These are phyloP conservation scores for Lasiodiplodia sp. DNA, from an alignment of 2,329 filamentous ascomycete genomes.

Conservation along the genomic window DNA sequence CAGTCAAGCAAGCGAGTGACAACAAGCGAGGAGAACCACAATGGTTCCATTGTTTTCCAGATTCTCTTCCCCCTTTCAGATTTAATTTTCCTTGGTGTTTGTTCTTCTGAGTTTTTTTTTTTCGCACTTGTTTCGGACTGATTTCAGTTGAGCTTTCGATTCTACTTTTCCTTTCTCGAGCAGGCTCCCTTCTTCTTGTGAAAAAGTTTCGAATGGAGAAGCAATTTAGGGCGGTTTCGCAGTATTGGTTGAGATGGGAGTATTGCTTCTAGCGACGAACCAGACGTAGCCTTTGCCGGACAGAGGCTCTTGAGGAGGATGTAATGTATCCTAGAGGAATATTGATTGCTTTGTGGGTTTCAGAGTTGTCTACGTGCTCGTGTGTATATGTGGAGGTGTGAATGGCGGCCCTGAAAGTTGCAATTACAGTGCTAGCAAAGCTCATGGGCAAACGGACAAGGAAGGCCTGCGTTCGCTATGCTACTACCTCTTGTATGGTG, in stretches of 20 bases:
- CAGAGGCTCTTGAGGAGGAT: constrained; percentile 3
- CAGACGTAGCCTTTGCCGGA: constrained; percentile 15
- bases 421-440: not conserved
- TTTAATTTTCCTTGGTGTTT: not conserved
- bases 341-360: constrained; percentile 17
- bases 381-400: not conserved
- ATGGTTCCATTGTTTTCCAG: not conserved
- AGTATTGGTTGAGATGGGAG: not conserved
- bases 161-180: not conserved
- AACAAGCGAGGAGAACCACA: constrained; percentile 1
- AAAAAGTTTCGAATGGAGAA: constrained; percentile 1
- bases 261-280: not conserved
- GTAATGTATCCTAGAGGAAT: constrained; percentile 23
- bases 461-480: not conserved
- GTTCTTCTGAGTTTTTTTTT: not conserved
- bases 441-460: not conserved
- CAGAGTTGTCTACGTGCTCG: not conserved
- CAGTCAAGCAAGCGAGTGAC: constrained; percentile 11
- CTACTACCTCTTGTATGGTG: not conserved
- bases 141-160: not conserved
- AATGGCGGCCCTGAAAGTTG: not conserved
- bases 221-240: not conserved
- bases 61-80: not conserved
- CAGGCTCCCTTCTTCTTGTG: constrained; percentile 15
- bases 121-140: constrained; percentile 9